Conservation (phyloP, 2,329 filamentous ascomycete species). For the Rhytidhysteron rufulum region DNA sequence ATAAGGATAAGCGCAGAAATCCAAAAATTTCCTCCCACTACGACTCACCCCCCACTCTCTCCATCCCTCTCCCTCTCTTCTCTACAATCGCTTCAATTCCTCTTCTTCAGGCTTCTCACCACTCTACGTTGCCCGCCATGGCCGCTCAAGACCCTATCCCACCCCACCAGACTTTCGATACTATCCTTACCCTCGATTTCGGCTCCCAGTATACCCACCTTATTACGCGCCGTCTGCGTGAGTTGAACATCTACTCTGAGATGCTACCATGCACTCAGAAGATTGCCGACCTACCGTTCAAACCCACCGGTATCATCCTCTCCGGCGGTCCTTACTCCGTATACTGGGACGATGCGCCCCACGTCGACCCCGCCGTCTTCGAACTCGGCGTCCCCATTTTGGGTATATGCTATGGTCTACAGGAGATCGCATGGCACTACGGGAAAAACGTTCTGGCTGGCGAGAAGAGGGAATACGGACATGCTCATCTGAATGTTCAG, state of each 20-base stretch:
- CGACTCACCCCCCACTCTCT: neutral
- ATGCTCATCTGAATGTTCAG: slow-evolving; percentile 62
- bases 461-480: slow-evolving; percentile 67
- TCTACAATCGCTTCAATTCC: slow-evolving; percentile 8
- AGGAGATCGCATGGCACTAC: slow-evolving; percentile 72
- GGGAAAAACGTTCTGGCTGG: slow-evolving; percentile 66
- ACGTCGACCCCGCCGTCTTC: slow-evolving; percentile 78
- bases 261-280: slow-evolving; percentile 86
- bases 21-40: slow-evolving; percentile 2
- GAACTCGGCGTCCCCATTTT: slow-evolving; percentile 63
- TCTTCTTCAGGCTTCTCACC: too few relatives aligned
- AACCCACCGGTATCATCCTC: slow-evolving; percentile 79
- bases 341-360: slow-evolving; percentile 72
- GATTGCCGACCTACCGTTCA: slow-evolving; percentile 70
- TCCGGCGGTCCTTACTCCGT: slow-evolving; percentile 73
- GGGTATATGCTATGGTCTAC: slow-evolving; percentile 61
- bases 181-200: slow-evolving; percentile 70
- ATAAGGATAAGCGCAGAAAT: too few relatives aligned
- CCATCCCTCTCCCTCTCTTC: neutral
- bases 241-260: slow-evolving; percentile 79
- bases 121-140: slow-evolving; percentile 23
- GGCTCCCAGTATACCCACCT: slow-evolving; percentile 71
- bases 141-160: slow-evolving; percentile 39
- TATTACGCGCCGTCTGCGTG: slow-evolving; percentile 70
- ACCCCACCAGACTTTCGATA: slow-evolving; percentile 56